Evolutionary conservation across 2,329 filamentous ascomycete genomes (phyloP).

Genomic region (Cladosporium oxysporum): DNA sequence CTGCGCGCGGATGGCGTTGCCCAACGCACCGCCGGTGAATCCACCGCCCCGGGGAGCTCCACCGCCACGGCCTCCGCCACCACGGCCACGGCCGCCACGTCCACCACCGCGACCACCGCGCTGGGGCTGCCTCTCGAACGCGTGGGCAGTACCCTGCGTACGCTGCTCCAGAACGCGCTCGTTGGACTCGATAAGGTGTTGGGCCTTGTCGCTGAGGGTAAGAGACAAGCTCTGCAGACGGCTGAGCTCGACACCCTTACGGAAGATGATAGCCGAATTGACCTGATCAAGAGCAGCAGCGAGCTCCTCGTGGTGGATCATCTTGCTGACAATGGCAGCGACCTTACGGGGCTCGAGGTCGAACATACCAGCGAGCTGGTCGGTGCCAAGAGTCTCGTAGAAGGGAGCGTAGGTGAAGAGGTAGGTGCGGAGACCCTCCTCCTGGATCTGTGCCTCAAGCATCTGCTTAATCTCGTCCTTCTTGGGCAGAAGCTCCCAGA

Average conservation of each 20-base stretch:
- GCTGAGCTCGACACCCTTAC: conserved; percentile 97
- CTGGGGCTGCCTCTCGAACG: conserved; percentile 87
- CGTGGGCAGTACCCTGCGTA: conserved; percentile 92
- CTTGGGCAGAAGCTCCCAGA: conserved; percentile 97
- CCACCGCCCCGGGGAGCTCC: conserved; percentile 70
- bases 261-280: conserved; percentile 96
- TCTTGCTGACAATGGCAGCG: conserved; percentile 92
- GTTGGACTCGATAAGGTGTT: conserved; percentile 92
- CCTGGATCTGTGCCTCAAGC: conserved; percentile 97
- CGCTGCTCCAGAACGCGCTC: conserved; percentile 96
- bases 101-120: conserved; percentile 64
- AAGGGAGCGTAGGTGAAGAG: conserved; percentile 99
- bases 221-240: conserved; percentile 93
- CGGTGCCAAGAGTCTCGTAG: conserved; percentile 92
- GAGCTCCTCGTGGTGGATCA: conserved; percentile 99
- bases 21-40: conserved; percentile 79
- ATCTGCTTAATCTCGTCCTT: conserved; percentile 92
- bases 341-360: conserved; percentile 91
- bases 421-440: conserved; percentile 96
- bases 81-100: conserved; percentile 55
- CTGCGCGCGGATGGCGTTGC: conserved; percentile 55
- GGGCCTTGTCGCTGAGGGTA: conserved; percentile 93
- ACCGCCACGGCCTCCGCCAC: conserved; percentile 54
- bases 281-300: conserved; percentile 96
- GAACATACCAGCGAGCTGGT: conserved; percentile 89